Evolutionary conservation across 257 asterid genomes (phyloP), one percentile per base, ranked within the genome.

Genomic region (Capsicum pubescens): DNA sequence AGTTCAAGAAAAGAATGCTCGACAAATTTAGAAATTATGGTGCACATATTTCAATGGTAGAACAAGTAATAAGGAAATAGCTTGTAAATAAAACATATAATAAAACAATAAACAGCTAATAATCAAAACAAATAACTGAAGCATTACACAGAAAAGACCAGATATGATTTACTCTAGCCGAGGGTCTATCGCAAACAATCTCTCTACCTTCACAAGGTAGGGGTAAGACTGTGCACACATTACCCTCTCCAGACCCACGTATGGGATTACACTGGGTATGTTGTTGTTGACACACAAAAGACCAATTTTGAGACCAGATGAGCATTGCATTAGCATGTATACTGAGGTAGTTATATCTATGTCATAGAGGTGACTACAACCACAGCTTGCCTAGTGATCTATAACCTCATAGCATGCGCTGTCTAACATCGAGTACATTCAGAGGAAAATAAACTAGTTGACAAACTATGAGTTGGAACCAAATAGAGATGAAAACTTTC

Each of bases 391-490:
- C 50, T 54, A 8, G 79, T 44, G 79, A 77, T 54, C 15, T 52
- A 77, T 54, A 35, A 77, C 81, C 60, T 77, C 48, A 54, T 77
- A 32, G 59, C 81, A 3, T 54, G 81, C 54, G 46, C 61, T 72
- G 32, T 19, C 7, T 60, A 50, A 14, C 64, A 77, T 21, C 26
- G 63, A 77, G 81, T 54, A 15, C 81, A 46, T 54, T 52, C 8
- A 8, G 63, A 39, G 50, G 64, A 15, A 54, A 54, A 74, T 42
- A 54, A 77, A 55, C 26, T 76, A 54, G 13, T 26, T 54, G 64
- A 54, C 64, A 76, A 12, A 76, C 64, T 52, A 71, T 71, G 81
- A 32, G 64, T 21, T 76, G 64, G 48, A 77, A 77, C 64, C 81
- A 54, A 54, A 52, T 54, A 77, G 26, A 26, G 46, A 54, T 77